Percentiles rank a stretch among this genome's conserved stretches.
Conservation (phyloP, 1,284 basidiomycete species). For the Sparassis latifolia region DNA sequence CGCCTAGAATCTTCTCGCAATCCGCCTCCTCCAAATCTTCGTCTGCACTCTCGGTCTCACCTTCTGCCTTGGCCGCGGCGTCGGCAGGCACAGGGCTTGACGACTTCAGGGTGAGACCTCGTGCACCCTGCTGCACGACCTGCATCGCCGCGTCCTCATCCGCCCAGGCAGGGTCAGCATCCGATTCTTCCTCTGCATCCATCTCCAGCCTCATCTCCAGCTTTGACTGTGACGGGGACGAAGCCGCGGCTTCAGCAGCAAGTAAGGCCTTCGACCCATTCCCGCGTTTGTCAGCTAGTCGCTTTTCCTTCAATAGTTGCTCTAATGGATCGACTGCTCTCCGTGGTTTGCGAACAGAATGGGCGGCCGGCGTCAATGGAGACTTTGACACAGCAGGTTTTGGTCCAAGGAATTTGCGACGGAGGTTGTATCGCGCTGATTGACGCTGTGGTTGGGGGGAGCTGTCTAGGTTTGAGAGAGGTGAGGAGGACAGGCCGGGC, state of each 20-base stretch:
- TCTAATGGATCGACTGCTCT: conserved; percentile 44
- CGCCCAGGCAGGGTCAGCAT: conserved; percentile 21
- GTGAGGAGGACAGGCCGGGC: neutral
- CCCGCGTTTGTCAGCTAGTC: conserved; percentile 19
- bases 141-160: conserved; percentile 34
- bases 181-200: conserved; percentile 30
- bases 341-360: conserved; percentile 15
- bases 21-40: conserved; percentile 31
- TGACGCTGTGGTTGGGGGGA: neutral
- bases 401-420: conserved; percentile 3
- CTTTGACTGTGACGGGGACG: conserved; percentile 21
- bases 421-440: conserved; percentile 18
- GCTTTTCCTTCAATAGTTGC: conserved; percentile 27
- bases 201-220: conserved; percentile 22
- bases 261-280: conserved; percentile 16
- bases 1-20: conserved; percentile 33
- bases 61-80: conserved; percentile 9
- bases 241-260: conserved; percentile 27
- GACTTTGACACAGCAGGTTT: no score
- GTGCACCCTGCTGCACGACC: conserved; percentile 19
- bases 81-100: conserved; percentile 4
- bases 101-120: conserved; percentile 3
- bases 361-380: neutral
- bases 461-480: conserved; percentile 4
- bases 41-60: conserved; percentile 23